Percentiles rank a stretch among this genome's conserved stretches.
Conservation (phyloP, 768 basidiomycete genomes). For the Phylloporus sp. region DNA sequence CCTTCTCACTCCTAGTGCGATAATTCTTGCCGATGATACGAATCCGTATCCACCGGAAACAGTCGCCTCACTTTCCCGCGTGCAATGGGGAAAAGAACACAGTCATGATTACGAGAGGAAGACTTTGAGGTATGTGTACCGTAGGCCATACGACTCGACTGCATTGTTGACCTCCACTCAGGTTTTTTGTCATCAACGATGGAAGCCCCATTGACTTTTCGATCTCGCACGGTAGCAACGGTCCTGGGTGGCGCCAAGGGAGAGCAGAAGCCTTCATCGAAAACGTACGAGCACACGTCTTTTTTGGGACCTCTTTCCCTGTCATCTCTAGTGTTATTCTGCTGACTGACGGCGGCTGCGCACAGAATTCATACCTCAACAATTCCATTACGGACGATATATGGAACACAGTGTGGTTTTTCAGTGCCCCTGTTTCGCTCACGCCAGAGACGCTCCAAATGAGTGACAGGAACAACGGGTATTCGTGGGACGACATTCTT, state of each 20-base stretch:
- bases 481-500: neutral
- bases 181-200: conserved; percentile 5
- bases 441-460: neutral
- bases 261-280: conserved; percentile 3
- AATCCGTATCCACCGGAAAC: neutral
- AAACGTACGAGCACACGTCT: neutral
- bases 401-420: conserved; percentile 6
- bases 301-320: neutral
- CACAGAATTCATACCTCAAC: conserved; percentile 1
- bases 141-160: neutral
- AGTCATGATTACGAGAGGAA: conserved; percentile 1
- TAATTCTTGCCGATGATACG: neutral
- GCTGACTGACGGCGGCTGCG: neutral
- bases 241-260: neutral
- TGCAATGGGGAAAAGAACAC: conserved; percentile 1
- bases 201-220: conserved; percentile 2
- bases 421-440: neutral
- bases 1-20: neutral
- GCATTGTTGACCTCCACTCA: neutral
- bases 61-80: neutral
- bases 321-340: neutral
- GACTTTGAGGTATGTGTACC: neutral
- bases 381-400: neutral
- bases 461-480: neutral
- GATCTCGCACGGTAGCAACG: neutral